Percentiles rank a stretch among this genome's conserved stretches.
Evolutionary conservation across 2,329 filamentous ascomycete species (phyloP).

Genomic region (Monilinia vaccinii-corymbosi): DNA sequence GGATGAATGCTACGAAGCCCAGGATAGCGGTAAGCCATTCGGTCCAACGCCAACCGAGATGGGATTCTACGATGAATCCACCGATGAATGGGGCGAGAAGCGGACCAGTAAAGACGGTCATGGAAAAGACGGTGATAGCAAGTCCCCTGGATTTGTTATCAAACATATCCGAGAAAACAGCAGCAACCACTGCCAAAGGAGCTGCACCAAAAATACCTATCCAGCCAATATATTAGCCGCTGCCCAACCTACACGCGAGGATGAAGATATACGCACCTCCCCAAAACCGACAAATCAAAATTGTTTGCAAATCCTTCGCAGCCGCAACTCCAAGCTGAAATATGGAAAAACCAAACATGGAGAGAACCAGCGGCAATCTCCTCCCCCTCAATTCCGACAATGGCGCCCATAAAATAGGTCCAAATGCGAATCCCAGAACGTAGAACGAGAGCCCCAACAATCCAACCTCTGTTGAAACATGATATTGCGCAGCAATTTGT

Average conservation of each 20-base stretch:
- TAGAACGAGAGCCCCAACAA: constrained; percentile 59
- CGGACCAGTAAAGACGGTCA: constrained; percentile 58
- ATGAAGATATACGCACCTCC: constrained; percentile 41
- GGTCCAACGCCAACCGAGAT: constrained; percentile 66
- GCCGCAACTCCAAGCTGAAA: constrained; percentile 57
- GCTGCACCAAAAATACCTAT: constrained; percentile 55
- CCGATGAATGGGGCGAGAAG: constrained; percentile 60
- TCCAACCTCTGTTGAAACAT: constrained; percentile 53
- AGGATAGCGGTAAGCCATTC: constrained; percentile 56
- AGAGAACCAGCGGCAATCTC: constrained; percentile 48
- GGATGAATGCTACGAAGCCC: constrained; percentile 48
- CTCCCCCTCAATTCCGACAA: constrained; percentile 64
- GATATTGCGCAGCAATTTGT: constrained; percentile 47
- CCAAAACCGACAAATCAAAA: constrained; percentile 67
- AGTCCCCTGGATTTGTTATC: constrained; percentile 52
- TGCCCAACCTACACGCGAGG: neutral
- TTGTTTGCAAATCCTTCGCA: constrained; percentile 57
- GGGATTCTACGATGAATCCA: constrained; percentile 53
- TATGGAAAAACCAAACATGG: constrained; percentile 61
- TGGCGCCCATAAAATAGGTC: constrained; percentile 64
- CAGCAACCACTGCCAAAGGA: constrained; percentile 58
- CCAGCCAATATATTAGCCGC: constrained; percentile 6
- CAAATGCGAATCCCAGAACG: constrained; percentile 63
- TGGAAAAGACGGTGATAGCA: constrained; percentile 48
- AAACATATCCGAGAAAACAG: constrained; percentile 65